Percentiles rank a stretch among this genome's conserved stretches.
These are phyloP conservation scores for Lipomyces starkeyi DNA, from an alignment of 805 yeast species.

Conservation along the genomic window DNA sequence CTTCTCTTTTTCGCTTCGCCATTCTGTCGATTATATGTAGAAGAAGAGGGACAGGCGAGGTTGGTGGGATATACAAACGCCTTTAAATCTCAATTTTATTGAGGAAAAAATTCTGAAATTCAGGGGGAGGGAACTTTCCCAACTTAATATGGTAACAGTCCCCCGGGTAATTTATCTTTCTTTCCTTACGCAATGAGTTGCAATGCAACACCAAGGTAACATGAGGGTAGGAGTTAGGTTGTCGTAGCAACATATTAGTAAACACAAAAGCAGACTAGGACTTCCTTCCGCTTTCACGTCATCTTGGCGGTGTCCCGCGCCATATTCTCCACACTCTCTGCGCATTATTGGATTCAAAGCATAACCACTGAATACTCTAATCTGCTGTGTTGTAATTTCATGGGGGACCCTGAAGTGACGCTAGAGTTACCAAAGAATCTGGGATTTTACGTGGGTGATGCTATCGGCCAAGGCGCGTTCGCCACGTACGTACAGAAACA, in stretches of 20 bases:
- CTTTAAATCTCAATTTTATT: not conserved
- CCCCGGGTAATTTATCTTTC: not conserved
- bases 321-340: not conserved
- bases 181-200: no score
- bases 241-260: not conserved
- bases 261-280: not conserved
- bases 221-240: not conserved
- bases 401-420: not conserved
- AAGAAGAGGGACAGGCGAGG: not conserved
- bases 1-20: conserved; percentile 7
- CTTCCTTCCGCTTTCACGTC: not conserved
- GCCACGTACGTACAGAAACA: conserved; percentile 53
- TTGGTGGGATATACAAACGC: not conserved
- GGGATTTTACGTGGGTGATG: conserved; percentile 48
- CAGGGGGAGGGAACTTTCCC: not conserved
- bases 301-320: not conserved
- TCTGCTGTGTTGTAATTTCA: not conserved
- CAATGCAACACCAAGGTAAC: not conserved
- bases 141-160: not conserved
- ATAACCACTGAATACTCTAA: no score
- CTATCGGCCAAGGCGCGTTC: conserved; percentile 72
- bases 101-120: not conserved
- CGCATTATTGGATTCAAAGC: not conserved
- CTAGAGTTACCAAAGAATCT: conserved; percentile 1
- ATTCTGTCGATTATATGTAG: not conserved